phyloP scores from a whole-genome alignment of 768 basidiomycete genomes.

The Pisolithus tinctorius region DNA sequence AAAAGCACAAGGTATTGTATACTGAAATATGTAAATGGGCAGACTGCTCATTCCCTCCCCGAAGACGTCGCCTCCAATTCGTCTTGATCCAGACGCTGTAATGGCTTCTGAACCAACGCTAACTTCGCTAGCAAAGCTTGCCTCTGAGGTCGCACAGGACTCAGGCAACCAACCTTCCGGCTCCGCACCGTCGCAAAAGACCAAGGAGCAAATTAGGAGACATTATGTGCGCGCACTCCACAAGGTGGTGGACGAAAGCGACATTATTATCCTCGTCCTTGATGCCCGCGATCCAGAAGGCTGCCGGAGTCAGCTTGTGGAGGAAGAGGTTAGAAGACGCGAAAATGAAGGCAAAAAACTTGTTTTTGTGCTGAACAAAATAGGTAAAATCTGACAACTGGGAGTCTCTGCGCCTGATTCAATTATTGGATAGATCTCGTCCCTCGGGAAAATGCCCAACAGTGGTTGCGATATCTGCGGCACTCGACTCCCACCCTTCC shows the following conservation, averaged over 20 bases:
- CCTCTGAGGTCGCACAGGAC: conserved; percentile 25
- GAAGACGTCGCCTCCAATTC: conserved; percentile 24
- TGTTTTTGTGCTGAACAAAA: conserved; percentile 94
- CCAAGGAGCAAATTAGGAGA: conserved; percentile 62
- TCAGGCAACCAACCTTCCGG: conserved; percentile 19
- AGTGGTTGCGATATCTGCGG: conserved; percentile 87
- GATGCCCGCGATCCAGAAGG: conserved; percentile 96
- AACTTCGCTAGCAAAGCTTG: conserved; percentile 50
- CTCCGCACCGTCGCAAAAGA: conserved; percentile 34
- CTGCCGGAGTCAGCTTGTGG: conserved; percentile 84
- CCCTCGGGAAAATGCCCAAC: conserved; percentile 78
- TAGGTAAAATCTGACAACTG: conserved; percentile 52
- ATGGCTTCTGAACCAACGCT: conserved; percentile 75
- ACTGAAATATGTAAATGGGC: conserved; percentile 14
- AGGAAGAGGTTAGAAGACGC: conserved; percentile 84
- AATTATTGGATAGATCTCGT: conserved; percentile 61
- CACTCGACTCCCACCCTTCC: conserved; percentile 91
- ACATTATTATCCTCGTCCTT: conserved; percentile 83
- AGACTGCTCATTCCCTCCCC: not conserved
- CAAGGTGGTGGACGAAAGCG: conserved; percentile 90
- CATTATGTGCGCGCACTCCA: conserved; percentile 76
- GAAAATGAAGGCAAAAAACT: conserved; percentile 88
- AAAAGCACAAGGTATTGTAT: conserved; percentile 38
- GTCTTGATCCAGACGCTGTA: conserved; percentile 43
- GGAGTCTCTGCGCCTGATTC: not conserved